Conservation (phyloP, 352 stramenopile genomes). For the Pythium sp. region DNA sequence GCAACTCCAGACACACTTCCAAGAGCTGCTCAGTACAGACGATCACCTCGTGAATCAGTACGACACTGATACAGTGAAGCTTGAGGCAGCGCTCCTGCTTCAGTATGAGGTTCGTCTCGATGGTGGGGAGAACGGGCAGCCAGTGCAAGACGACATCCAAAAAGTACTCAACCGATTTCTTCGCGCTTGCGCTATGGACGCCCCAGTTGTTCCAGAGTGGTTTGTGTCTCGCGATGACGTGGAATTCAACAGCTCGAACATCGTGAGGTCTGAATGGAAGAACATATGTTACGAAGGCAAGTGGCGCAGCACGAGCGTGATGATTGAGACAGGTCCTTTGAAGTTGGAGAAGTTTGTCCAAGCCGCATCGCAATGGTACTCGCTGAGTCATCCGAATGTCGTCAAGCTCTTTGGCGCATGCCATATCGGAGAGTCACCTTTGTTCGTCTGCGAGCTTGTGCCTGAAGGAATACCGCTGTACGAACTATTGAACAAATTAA, state of each 20-base stretch:
- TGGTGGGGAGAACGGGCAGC: background rate
- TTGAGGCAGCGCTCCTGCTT: background rate
- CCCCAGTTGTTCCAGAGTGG: slow-evolving; percentile 1
- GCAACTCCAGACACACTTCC: background rate
- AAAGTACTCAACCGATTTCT: background rate
- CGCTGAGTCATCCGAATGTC: background rate
- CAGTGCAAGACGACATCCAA: background rate
- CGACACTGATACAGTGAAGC: background rate
- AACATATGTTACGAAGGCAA: background rate
- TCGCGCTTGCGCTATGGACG: background rate
- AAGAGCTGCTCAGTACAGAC: background rate
- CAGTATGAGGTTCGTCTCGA: background rate
- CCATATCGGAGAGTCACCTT: background rate
- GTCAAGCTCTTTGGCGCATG: background rate
- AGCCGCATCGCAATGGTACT: background rate
- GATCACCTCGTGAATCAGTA: background rate
- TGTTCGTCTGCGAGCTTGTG: background rate
- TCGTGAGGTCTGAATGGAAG: background rate
- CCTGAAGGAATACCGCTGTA: background rate
- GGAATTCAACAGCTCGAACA: background rate
- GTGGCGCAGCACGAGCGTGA: background rate
- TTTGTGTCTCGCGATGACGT: slow-evolving; percentile 3
- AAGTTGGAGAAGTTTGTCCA: background rate
- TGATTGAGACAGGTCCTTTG: background rate
- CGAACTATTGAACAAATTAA: background rate